These are phyloP conservation scores for Venturia asperata DNA, from an alignment of 2,329 filamentous ascomycete genomes.

Conservation along the genomic window DNA sequence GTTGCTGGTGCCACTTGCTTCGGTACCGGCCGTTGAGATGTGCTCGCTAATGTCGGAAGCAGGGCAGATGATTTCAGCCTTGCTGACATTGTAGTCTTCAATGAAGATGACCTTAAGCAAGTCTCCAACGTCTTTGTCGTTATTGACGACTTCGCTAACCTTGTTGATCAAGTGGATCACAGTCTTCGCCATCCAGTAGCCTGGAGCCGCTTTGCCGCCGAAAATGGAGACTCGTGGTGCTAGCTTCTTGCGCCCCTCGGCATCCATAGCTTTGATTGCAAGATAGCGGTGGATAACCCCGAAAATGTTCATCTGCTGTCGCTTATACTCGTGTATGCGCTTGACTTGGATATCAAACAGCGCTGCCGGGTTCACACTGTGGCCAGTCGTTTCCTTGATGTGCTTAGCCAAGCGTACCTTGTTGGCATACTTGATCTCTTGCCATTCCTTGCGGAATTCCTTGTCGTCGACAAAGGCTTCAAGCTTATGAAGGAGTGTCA, in stretches of 20 bases:
- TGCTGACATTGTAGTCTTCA: conserved; percentile 98
- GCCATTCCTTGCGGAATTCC: conserved; percentile 88
- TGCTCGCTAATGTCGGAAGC: conserved; percentile 97
- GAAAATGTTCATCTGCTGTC: conserved; percentile 98
- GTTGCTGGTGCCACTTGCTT: conserved; percentile 84
- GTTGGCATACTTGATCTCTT: conserved; percentile 93
- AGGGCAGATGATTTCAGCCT: conserved; percentile 92
- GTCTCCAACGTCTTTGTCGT: conserved; percentile 85
- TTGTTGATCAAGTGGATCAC: conserved; percentile 95
- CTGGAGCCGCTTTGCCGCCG: conserved; percentile 93
- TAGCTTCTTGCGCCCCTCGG: conserved; percentile 79
- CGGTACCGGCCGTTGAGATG: conserved; percentile 95
- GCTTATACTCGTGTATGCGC: conserved; percentile 98
- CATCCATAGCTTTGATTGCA: conserved; percentile 73
- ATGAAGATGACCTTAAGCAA: conserved; percentile 95
- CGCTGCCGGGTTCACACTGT: conserved; percentile 77
- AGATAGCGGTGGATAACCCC: conserved; percentile 94
- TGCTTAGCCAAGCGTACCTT: conserved; percentile 87
- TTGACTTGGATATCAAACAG: conserved; percentile 98
- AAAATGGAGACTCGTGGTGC: conserved; percentile 90
- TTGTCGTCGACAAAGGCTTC: conserved; percentile 80
- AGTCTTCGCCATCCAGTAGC: conserved; percentile 99
- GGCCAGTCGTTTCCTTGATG: conserved; percentile 73
- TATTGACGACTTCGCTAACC: conserved; percentile 84
- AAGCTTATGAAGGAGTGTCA: conserved; percentile 78